phyloP scores from a whole-genome alignment of 495 filamentous ascomycete species.

The Neurospora terricola region DNA sequence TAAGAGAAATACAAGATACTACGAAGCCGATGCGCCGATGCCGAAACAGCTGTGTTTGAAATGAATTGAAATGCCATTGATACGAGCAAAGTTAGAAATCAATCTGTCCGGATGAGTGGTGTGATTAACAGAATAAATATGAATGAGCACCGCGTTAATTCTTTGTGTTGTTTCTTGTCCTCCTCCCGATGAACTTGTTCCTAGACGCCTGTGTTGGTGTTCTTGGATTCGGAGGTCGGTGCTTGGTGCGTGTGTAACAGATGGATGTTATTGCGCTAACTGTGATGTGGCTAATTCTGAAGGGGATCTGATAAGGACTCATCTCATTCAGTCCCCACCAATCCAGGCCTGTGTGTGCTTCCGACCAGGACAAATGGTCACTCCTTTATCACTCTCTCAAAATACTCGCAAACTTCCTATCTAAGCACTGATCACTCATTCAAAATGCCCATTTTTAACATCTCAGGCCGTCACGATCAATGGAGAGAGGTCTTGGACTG shows the following conservation, averaged over 20 bases:
- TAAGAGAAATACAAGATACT: too few relatives aligned
- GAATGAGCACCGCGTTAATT: neutral
- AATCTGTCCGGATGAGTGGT: neutral
- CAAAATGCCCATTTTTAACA: too few relatives aligned
- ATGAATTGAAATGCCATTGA: neutral
- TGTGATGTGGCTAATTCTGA: fast-evolving
- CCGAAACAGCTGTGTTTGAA: neutral
- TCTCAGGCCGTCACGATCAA: neutral
- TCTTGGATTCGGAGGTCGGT: neutral
- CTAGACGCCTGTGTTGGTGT: neutral
- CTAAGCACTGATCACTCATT: too few relatives aligned
- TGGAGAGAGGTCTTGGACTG: too few relatives aligned
- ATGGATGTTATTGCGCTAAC: neutral
- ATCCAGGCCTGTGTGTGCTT: neutral
- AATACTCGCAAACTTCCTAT: too few relatives aligned
- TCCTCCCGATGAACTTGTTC: neutral
- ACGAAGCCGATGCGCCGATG: too few relatives aligned
- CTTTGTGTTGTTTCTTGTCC: neutral
- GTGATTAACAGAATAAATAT: neutral
- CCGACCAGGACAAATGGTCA: neutral
- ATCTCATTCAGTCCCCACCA: neutral
- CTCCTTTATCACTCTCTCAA: neutral
- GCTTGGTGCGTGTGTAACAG: neutral
- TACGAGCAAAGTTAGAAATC: neutral
- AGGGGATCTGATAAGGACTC: neutral